A percentile compares a stretch with the other conserved stretches of the same genome.
phyloP scores from a whole-genome alignment of 805 yeast genomes.

The Yarrowia divulgata region DNA sequence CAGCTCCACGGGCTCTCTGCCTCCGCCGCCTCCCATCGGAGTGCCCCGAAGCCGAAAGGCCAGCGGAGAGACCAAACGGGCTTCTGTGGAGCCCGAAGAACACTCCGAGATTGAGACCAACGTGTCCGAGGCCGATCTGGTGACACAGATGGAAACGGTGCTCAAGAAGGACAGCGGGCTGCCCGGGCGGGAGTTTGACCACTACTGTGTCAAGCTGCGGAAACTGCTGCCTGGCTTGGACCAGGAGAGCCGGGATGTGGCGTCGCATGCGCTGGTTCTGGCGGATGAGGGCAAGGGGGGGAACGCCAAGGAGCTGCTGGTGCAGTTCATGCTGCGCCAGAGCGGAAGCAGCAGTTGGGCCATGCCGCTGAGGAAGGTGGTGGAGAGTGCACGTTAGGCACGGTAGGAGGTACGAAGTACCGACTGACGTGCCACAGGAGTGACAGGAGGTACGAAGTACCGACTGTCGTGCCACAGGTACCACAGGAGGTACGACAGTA shows the following conservation, averaged over 20 bases:
- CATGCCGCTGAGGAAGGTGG: constrained; percentile 65
- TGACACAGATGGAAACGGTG: constrained; percentile 7
- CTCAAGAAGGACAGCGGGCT: constrained; percentile 35
- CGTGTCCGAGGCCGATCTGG: constrained; percentile 23
- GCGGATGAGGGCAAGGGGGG: constrained; percentile 48
- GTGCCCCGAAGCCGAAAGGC: constrained; percentile 26
- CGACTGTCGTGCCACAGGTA: too few species aligned
- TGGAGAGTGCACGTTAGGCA: constrained; percentile 53
- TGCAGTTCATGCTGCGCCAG: constrained; percentile 63
- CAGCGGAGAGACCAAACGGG: constrained; percentile 20
- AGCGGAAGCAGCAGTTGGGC: constrained; percentile 71
- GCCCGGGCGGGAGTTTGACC: constrained; percentile 43
- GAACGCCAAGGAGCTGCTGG: constrained; percentile 52
- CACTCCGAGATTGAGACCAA: neutral
- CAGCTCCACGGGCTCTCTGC: constrained; percentile 20
- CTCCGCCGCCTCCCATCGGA: constrained; percentile 31
- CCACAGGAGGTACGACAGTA: too few species aligned
- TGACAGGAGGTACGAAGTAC: too few species aligned
- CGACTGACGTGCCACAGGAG: too few species aligned
- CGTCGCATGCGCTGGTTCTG: constrained; percentile 47
- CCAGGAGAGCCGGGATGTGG: constrained; percentile 43
- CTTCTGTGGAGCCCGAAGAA: constrained; percentile 12
- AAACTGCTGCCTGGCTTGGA: constrained; percentile 42
- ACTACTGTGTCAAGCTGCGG: constrained; percentile 45
- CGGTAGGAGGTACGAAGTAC: too few species aligned